Percentiles rank a stretch among this genome's conserved stretches.
Conservation (phyloP, 345 rosid species). For the Melaleuca quinquenervia region DNA sequence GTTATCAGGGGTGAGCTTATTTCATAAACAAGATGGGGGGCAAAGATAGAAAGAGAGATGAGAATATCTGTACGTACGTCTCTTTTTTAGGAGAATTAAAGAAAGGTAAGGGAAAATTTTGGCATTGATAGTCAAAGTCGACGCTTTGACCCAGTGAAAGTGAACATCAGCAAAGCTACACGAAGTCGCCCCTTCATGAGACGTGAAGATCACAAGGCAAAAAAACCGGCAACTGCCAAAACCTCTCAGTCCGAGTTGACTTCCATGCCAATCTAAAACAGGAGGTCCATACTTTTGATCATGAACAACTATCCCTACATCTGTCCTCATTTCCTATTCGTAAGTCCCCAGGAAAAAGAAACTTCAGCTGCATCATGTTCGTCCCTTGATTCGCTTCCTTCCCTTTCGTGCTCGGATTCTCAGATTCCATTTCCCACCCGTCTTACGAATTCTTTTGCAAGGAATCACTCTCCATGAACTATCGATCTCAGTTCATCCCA, state of each 20-base stretch:
- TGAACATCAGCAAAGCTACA: background rate
- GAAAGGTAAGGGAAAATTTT: background rate
- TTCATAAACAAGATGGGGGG: too few relatives aligned
- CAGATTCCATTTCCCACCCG: background rate
- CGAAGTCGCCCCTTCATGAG: background rate
- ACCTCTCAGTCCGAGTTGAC: background rate
- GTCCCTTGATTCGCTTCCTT: background rate
- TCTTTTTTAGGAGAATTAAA: background rate
- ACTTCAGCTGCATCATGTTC: background rate
- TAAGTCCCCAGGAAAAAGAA: background rate
- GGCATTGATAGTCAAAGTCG: background rate
- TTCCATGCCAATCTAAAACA: background rate
- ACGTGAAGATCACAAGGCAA: background rate
- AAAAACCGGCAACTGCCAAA: background rate
- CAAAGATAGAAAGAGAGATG: too few relatives aligned
- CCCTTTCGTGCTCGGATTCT: background rate
- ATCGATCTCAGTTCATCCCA: conserved; percentile 8
- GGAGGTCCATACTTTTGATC: background rate
- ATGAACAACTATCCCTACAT: background rate
- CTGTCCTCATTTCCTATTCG: background rate
- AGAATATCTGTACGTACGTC: too few relatives aligned
- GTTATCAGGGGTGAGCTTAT: background rate
- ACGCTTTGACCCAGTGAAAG: background rate
- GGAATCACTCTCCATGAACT: background rate
- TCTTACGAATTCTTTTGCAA: too few relatives aligned